Conservation (phyloP, 2,329 filamentous ascomycete genomes). For the Pseudonectria buxi region DNA sequence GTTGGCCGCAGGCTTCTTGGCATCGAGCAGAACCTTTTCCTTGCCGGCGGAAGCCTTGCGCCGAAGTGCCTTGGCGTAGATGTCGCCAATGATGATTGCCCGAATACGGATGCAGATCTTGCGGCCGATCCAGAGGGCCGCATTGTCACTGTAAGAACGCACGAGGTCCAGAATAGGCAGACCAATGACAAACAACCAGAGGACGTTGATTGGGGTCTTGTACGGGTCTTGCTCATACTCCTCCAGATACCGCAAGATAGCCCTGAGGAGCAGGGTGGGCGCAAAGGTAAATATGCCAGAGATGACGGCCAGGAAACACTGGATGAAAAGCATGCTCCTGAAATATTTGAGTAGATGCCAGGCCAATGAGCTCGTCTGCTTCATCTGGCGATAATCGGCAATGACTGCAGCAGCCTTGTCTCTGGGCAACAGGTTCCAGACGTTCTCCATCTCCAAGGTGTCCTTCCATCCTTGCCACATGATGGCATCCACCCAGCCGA, state of each 20-base stretch:
- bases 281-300: slow-evolving; percentile 82
- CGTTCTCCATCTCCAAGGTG: slow-evolving; percentile 72
- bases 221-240: slow-evolving; percentile 86
- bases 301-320: slow-evolving; percentile 73
- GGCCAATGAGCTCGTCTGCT: slow-evolving; percentile 72
- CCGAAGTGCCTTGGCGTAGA: slow-evolving; percentile 91
- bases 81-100: slow-evolving; percentile 93
- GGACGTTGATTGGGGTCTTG: slow-evolving; percentile 70
- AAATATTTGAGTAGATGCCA: slow-evolving; percentile 83
- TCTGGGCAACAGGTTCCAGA: slow-evolving; percentile 85
- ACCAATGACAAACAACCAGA: slow-evolving; percentile 92
- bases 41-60: slow-evolving; percentile 76
- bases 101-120: slow-evolving; percentile 90
- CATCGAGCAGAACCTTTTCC: slow-evolving; percentile 64
- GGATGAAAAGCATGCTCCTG: slow-evolving; percentile 64
- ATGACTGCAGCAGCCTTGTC: slow-evolving; percentile 83
- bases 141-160: slow-evolving; percentile 75
- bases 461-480: slow-evolving; percentile 85
- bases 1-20: slow-evolving; percentile 30
- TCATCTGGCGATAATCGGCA: slow-evolving; percentile 74
- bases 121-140: slow-evolving; percentile 86
- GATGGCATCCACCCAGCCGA: slow-evolving; percentile 84
- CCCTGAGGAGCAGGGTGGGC: slow-evolving; percentile 83
- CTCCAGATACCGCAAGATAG: slow-evolving; percentile 52
- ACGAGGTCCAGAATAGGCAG: slow-evolving; percentile 77